Evolutionary conservation across 73 alveolate species (phyloP).

Genomic region (Paraurostyla sp.): DNA sequence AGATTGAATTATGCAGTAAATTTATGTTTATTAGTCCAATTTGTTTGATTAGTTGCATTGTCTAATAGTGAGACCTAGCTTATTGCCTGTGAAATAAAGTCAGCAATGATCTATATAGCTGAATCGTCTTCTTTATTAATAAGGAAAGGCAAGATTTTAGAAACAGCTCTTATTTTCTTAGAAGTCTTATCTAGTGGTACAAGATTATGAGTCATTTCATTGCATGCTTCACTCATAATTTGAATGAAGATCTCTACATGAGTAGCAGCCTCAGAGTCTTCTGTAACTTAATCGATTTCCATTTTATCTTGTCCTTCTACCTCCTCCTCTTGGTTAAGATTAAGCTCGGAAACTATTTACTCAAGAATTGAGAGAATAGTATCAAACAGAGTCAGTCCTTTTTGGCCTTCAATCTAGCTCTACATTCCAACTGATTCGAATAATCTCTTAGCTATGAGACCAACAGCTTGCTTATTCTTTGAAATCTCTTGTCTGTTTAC

Average conservation of each 20-base stretch:
- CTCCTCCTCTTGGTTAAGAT: background rate
- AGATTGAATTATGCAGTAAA: slow-evolving; percentile 42
- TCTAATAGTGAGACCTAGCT: background rate
- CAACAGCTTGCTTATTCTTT: slow-evolving; percentile 13
- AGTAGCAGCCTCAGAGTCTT: slow-evolving; percentile 24
- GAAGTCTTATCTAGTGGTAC: slow-evolving; percentile 53
- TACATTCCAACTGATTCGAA: slow-evolving; percentile 63
- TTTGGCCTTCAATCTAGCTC: slow-evolving; percentile 24
- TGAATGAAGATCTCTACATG: slow-evolving; percentile 55
- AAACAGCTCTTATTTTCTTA: slow-evolving; percentile 58
- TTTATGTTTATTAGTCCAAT: background rate
- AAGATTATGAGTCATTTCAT: slow-evolving; percentile 24
- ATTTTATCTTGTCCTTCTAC: background rate
- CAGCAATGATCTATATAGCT: slow-evolving; percentile 41
- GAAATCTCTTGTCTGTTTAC: slow-evolving; percentile 47
- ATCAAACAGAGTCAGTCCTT: slow-evolving; percentile 32
- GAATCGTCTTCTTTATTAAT: slow-evolving; percentile 10
- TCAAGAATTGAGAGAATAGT: slow-evolving; percentile 22
- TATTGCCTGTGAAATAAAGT: background rate
- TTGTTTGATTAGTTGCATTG: background rate
- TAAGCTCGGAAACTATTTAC: slow-evolving; percentile 1
- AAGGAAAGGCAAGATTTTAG: slow-evolving; percentile 58
- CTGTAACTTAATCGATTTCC: slow-evolving; percentile 25
- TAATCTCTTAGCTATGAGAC: slow-evolving; percentile 38
- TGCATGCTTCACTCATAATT: slow-evolving; percentile 44